Percentiles rank a stretch among this genome's conserved stretches.
Conservation (phyloP, 164 flowering plant genomes). For the Liquidambar formosana region DNA sequence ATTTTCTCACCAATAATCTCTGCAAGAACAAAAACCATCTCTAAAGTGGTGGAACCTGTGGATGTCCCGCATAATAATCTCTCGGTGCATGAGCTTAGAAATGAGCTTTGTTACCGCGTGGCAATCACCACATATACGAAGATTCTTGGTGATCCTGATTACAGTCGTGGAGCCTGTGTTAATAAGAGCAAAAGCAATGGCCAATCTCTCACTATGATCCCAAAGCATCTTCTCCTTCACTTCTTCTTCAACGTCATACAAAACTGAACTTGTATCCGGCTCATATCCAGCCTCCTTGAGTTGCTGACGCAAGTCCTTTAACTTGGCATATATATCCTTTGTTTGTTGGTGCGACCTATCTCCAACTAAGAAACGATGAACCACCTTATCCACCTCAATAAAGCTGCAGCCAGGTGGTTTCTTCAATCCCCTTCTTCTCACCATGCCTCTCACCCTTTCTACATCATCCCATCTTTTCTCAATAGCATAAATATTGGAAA, state of each 20-base stretch:
- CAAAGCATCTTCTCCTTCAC: conserved; percentile 46
- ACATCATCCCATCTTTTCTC: conserved; percentile 50
- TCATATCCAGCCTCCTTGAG: conserved; percentile 37
- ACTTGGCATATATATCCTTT: conserved; percentile 33
- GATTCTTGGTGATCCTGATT: conserved; percentile 48
- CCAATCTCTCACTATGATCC: conserved; percentile 52
- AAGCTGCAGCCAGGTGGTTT: conserved; percentile 50
- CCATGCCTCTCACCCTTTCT: conserved; percentile 37
- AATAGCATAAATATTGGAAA: conserved; percentile 43
- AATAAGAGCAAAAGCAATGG: conserved; percentile 45
- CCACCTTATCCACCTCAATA: conserved; percentile 33
- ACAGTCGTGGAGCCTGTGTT: conserved; percentile 27
- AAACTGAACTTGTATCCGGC: conserved; percentile 41
- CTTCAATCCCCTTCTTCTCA: conserved; percentile 28
- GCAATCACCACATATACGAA: conserved; percentile 47
- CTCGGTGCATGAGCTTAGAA: conserved; percentile 37
- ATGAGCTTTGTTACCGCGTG: conserved; percentile 40
- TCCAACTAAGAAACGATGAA: conserved; percentile 45
- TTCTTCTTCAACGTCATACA: conserved; percentile 41
- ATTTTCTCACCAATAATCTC: conserved; percentile 39
- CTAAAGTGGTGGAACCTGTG: conserved; percentile 41
- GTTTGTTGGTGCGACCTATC: conserved; percentile 40
- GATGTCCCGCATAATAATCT: conserved; percentile 42
- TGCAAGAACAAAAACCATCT: conserved; percentile 40
- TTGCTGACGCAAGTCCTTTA: conserved; percentile 29